A percentile compares a stretch with the other conserved stretches of the same genome.
Conservation (phyloP, 1,284 basidiomycete species). For the Phellopilus nigrolimitatus region DNA sequence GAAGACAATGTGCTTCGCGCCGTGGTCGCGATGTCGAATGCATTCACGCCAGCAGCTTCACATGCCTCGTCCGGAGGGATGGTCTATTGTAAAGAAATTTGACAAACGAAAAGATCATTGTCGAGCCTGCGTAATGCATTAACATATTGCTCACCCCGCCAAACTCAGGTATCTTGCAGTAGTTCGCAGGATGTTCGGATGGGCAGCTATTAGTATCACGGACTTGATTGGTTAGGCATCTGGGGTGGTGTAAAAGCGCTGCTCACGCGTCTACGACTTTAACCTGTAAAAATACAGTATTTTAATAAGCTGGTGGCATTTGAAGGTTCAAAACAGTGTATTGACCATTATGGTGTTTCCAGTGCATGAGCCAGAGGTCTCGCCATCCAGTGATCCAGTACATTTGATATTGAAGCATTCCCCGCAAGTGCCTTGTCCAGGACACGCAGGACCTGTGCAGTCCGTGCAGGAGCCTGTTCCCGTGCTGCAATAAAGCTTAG, state of each 20-base stretch:
- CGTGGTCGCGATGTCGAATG: background rate
- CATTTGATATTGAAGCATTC: background rate
- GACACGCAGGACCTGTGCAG: background rate
- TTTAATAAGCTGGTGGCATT: background rate
- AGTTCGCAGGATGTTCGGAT: constrained; percentile 1
- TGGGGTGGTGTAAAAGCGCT: background rate
- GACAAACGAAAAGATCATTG: background rate
- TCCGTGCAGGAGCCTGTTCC: background rate
- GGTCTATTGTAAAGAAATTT: background rate
- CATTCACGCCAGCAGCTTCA: background rate
- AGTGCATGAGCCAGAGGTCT: constrained; percentile 1
- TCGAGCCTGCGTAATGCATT: background rate
- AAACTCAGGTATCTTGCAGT: constrained; percentile 3
- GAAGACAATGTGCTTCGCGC: background rate
- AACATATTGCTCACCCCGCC: background rate
- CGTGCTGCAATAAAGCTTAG: background rate
- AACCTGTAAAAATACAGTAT: background rate
- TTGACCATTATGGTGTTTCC: background rate
- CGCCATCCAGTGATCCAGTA: constrained; percentile 1
- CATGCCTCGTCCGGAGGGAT: background rate
- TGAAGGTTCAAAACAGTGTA: background rate
- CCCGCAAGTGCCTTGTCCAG: constrained; percentile 1
- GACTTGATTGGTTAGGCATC: background rate
- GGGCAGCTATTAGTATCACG: background rate
- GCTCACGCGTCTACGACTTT: background rate